These are phyloP conservation scores for Yamadazyma dushanensis DNA, from an alignment of 1,139 yeast genomes.

Conservation along the genomic window DNA sequence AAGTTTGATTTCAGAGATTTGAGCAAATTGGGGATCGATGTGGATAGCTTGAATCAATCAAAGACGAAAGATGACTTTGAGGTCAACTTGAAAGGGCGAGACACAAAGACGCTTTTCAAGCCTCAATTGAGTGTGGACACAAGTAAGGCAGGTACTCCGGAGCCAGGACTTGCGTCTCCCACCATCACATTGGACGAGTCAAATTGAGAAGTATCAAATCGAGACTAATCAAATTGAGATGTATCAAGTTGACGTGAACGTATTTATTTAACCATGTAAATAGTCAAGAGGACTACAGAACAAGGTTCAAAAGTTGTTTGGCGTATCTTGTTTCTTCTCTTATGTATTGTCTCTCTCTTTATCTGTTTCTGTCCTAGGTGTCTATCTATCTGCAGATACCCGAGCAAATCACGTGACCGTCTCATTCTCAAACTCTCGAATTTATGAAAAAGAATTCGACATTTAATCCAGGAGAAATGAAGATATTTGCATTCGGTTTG, in stretches of 20 bases:
- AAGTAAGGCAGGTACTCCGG: slow-evolving; percentile 4
- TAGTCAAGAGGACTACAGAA: too few species aligned
- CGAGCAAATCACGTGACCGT: too few species aligned
- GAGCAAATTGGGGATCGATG: slow-evolving; percentile 19
- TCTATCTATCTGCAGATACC: too few species aligned
- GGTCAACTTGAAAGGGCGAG: slow-evolving; percentile 9
- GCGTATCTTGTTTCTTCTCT: too few species aligned
- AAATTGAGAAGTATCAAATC: neutral
- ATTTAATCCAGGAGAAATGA: slow-evolving; percentile 5
- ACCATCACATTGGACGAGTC: slow-evolving; percentile 42
- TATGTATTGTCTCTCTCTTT: too few species aligned
- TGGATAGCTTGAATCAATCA: neutral
- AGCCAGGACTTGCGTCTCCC: slow-evolving; percentile 27
- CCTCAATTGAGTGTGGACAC: slow-evolving; percentile 30
- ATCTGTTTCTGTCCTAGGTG: too few species aligned
- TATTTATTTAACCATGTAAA: too few species aligned
- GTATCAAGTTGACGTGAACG: too few species aligned
- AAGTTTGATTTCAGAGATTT: slow-evolving; percentile 32
- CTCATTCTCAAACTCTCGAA: too few species aligned
- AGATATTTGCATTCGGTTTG: slow-evolving; percentile 5
- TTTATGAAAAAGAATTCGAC: too few species aligned
- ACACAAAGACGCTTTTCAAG: slow-evolving; percentile 38
- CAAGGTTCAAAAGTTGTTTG: too few species aligned
- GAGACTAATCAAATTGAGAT: too few species aligned
- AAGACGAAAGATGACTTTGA: slow-evolving; percentile 6